Evolutionary conservation across 768 basidiomycete genomes (phyloP).

Genomic region (Lentinula boryana): DNA sequence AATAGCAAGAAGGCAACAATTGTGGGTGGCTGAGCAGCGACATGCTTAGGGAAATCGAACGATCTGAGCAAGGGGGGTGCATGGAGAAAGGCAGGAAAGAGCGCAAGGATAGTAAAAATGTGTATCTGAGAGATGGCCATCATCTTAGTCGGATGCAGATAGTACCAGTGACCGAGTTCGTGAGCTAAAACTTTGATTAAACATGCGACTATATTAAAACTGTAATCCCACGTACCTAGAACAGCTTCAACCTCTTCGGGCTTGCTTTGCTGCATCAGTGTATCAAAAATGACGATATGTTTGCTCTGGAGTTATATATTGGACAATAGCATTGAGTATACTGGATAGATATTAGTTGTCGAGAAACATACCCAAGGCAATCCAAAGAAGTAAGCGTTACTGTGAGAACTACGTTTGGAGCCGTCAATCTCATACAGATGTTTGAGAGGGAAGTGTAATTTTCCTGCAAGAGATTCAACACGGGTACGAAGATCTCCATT

Average conservation of each 20-base stretch:
- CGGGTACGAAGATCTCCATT: constrained; percentile 71
- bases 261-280: constrained; percentile 86
- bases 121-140: constrained; percentile 83
- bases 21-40: constrained; percentile 67
- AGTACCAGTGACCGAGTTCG: constrained; percentile 96
- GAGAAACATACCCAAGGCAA: constrained; percentile 72
- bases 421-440: constrained; percentile 97
- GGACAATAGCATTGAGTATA: background rate
- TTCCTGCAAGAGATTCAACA: constrained; percentile 71
- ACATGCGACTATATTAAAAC: background rate
- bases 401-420: constrained; percentile 91
- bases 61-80: constrained; percentile 73
- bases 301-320: constrained; percentile 51
- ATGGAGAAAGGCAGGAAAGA: constrained; percentile 87
- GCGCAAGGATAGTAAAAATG: constrained; percentile 77
- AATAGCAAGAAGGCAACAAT: constrained; percentile 85
- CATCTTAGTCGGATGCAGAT: constrained; percentile 86
- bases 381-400: constrained; percentile 98
- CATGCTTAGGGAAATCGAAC: constrained; percentile 69
- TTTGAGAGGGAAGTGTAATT: constrained; percentile 89
- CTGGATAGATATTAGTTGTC: background rate
- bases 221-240: constrained; percentile 36
- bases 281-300: constrained; percentile 96
- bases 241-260: constrained; percentile 96
- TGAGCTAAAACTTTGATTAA: constrained; percentile 49